Evolutionary conservation across 129 eudicot species (phyloP), one percentile per base, ranked within the genome.

Genomic region (Lactuca sativa): DNA sequence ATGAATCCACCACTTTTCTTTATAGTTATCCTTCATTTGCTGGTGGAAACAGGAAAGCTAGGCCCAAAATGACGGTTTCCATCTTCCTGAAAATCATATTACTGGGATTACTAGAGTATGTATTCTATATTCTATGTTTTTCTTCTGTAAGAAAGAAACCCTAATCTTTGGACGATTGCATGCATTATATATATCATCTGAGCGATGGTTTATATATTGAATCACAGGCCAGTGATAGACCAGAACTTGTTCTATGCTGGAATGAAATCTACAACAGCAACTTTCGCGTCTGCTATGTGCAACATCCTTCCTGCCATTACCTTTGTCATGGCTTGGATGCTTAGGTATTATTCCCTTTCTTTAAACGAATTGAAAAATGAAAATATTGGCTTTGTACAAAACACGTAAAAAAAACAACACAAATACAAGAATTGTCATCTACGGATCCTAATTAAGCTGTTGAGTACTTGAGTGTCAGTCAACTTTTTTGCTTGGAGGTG

Each of bases 1-100:
- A 58, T 61, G 43, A 14, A 64, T n/a, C n/a, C 63, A 52, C 4
- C 41, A 9, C 30, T 76, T 69, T 32, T 70, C 25, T 43, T 63
- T 64, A 11, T 34, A 14, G 6, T 70, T 44, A 31, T 44, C 47
- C 10, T 47, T 47, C n/a, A 47, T 12, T 47, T 3, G 1, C 49
- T 9, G 33, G 18, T 33, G 31, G 59, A 72, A 73, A 73, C 79
- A 84, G 89, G 82, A 84, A 75, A 71, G 76, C 67, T 62, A 73
- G 86, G 62, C 89, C 84, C 62, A 84, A 84, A 71, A 84, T 84
- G 89, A 80, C 89, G 9, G 32, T 80, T 44, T 66, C 85, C 59
- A 74, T 81, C 59, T 84, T 84, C 76, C 9, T 78, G 15, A 82
- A 84, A 77, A 78, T 84, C 49, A 62, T 84, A 77, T 48, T 70